phyloP scores from a whole-genome alignment of 345 rosid species.

The Pistacia integerrima region DNA sequence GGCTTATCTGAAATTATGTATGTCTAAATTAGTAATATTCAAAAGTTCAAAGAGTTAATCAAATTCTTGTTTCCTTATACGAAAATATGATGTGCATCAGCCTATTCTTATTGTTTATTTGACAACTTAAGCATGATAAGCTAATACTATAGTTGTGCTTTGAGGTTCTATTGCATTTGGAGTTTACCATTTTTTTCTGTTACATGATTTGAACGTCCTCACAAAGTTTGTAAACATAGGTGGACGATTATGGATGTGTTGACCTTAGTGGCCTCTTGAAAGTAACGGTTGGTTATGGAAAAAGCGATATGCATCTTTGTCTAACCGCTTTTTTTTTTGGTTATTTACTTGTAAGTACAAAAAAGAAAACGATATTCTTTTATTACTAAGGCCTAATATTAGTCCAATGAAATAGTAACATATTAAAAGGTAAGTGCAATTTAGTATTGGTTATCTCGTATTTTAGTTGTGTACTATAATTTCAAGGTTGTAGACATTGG shows the following conservation, averaged over 20 bases:
- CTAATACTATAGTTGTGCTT: background rate
- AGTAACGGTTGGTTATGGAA: constrained; percentile 61
- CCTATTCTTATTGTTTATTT: background rate
- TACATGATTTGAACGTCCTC: background rate
- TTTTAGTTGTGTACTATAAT: no score
- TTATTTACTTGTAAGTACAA: no score
- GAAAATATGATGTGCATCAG: background rate
- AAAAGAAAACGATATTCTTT: no score
- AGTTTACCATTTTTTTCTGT: background rate
- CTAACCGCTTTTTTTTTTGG: no score
- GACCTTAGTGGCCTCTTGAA: constrained; percentile 60
- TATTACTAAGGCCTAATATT: no score
- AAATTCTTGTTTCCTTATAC: background rate
- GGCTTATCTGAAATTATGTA: background rate
- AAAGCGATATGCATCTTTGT: constrained; percentile 39
- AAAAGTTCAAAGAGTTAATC: background rate
- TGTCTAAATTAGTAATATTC: background rate
- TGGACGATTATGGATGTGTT: constrained; percentile 51
- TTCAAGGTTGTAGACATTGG: no score
- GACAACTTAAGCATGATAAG: background rate
- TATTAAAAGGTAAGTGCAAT: no score
- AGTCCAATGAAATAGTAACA: no score
- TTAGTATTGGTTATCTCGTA: no score
- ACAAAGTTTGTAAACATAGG: constrained; percentile 34
- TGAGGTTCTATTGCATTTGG: background rate